phyloP scores from a whole-genome alignment of 2,329 filamentous ascomycete species.

The Lachnellula hyalina region DNA sequence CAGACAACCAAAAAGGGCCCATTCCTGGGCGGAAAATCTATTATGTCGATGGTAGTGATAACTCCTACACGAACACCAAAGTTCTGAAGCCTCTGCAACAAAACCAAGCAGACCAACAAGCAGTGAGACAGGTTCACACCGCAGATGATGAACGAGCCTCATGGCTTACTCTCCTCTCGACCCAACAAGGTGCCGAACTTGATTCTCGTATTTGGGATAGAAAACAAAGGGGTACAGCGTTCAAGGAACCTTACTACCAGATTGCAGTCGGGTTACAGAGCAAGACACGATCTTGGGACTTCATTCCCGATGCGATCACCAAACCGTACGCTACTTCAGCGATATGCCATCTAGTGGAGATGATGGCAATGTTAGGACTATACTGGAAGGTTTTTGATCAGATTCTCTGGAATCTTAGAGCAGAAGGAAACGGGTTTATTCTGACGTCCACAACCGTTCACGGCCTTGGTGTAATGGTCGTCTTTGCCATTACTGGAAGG shows the following conservation, averaged over 20 bases:
- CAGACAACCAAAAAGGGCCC: constrained; percentile 25
- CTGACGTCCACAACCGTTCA: constrained; percentile 32
- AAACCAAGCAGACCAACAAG: constrained; percentile 8
- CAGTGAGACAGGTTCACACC: constrained; percentile 39
- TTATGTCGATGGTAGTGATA: constrained; percentile 23
- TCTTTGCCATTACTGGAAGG: constrained; percentile 46
- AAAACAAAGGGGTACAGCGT: background rate
- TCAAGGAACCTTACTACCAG: constrained; percentile 15
- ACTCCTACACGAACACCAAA: constrained; percentile 22
- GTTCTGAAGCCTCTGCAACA: constrained; percentile 14
- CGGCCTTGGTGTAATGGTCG: constrained; percentile 51
- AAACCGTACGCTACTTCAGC: constrained; percentile 34
- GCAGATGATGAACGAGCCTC: constrained; percentile 52
- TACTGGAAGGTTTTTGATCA: constrained; percentile 56
- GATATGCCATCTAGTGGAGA: constrained; percentile 33
- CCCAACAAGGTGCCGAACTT: constrained; percentile 45
- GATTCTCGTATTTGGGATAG: constrained; percentile 42
- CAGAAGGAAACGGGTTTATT: constrained; percentile 34
- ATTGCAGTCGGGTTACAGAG: constrained; percentile 28
- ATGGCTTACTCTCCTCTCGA: constrained; percentile 47
- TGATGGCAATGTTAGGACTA: constrained; percentile 38
- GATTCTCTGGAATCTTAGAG: constrained; percentile 42
- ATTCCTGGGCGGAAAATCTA: constrained; percentile 19
- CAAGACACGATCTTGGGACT: constrained; percentile 35
- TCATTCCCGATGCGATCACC: constrained; percentile 33